phyloP scores from a whole-genome alignment of 2,329 filamentous ascomycete genomes.

The Periconia digitata region DNA sequence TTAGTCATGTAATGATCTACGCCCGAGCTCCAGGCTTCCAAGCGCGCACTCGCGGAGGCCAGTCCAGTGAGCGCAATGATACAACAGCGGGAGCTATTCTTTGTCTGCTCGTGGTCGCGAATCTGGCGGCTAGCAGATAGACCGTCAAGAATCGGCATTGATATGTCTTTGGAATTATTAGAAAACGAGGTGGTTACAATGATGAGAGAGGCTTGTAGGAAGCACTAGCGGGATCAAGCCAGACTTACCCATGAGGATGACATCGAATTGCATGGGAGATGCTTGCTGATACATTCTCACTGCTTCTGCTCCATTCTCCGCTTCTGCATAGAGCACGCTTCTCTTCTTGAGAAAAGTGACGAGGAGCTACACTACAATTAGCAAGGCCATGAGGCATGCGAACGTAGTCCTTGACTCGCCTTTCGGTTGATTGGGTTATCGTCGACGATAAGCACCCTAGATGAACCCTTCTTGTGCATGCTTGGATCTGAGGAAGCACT shows the following conservation, averaged over 20 bases:
- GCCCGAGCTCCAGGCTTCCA: slow-evolving; percentile 27
- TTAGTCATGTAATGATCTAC: slow-evolving; percentile 30
- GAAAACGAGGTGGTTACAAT: neutral
- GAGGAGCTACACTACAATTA: slow-evolving; percentile 27
- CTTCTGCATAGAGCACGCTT: slow-evolving; percentile 23
- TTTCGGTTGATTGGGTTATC: slow-evolving; percentile 44
- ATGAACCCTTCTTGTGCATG: neutral
- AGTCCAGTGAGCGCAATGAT: slow-evolving; percentile 31
- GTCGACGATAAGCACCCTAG: slow-evolving; percentile 38
- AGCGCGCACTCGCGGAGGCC: slow-evolving; percentile 16
- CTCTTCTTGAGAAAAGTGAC: slow-evolving; percentile 34
- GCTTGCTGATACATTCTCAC: slow-evolving; percentile 24
- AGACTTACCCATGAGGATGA: slow-evolving; percentile 36
- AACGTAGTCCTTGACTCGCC: no score
- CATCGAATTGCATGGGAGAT: slow-evolving; percentile 14
- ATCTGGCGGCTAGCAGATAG: slow-evolving; percentile 38
- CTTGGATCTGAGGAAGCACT: neutral
- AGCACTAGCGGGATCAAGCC: neutral
- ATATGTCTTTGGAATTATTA: slow-evolving; percentile 28
- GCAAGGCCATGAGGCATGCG: neutral
- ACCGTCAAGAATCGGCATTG: slow-evolving; percentile 43
- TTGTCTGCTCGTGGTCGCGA: slow-evolving; percentile 29
- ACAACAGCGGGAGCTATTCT: slow-evolving; percentile 8
- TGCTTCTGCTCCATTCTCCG: slow-evolving; percentile 38
- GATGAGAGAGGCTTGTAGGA: neutral